phyloP scores from a whole-genome alignment of 345 rosid species.

The Dipteronia sinensis region DNA sequence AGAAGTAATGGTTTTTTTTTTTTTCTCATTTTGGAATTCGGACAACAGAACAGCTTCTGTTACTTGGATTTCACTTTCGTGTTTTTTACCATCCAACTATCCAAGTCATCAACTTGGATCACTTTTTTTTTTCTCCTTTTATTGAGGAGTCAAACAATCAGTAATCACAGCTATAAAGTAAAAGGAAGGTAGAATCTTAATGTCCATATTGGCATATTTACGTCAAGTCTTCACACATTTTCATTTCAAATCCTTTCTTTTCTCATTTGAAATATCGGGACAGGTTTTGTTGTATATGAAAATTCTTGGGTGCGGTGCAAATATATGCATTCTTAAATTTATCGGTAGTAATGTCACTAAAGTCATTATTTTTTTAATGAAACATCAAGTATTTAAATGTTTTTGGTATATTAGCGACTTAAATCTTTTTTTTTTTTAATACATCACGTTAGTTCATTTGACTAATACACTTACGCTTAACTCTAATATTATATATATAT shows the following conservation, averaged over 20 bases:
- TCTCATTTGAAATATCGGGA: no score
- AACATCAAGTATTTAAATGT: no score
- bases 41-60: slow-evolving; percentile 3
- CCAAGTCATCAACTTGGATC: not conserved
- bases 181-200: not conserved
- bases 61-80: slow-evolving; percentile 3
- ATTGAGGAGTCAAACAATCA: not conserved
- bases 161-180: slow-evolving; percentile 22
- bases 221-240: not conserved
- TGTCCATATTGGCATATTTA: not conserved
- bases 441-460: no score
- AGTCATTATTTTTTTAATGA: no score
- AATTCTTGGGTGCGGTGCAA: no score
- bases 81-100: not conserved
- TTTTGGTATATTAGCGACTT: no score
- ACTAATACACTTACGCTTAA: no score
- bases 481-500: no score
- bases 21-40: not conserved
- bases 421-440: no score
- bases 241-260: not conserved
- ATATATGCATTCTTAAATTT: no score
- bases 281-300: not conserved
- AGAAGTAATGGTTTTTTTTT: not conserved
- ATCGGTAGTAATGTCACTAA: no score
- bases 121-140: not conserved